Evolutionary conservation across 176 grass and related monocot genomes (phyloP), one percentile per base, ranked within the genome.

Genomic region (Coix lacrymajobi): DNA sequence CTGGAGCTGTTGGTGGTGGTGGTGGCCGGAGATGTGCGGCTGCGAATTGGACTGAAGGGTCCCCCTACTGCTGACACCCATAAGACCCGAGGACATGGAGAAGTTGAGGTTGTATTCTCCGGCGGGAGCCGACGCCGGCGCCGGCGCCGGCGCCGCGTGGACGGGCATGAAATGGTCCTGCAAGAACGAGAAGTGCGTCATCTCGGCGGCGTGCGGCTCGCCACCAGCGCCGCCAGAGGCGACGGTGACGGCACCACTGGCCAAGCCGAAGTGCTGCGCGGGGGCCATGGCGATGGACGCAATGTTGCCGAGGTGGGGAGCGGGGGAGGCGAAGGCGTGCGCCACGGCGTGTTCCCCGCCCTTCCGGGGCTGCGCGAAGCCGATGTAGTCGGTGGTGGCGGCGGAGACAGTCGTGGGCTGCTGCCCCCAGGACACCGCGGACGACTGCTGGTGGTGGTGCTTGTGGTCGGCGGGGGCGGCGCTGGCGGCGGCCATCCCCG

Each of bases 21-120:
- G 91, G 33, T 84, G 77, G 73, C 81, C 73, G 66, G 89, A 85
- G 67, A 91, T 71, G 34, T 90, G 83, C 26, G 89, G 62, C 79
- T 81, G 86, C 60, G 91, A 97, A 97, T 97, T 97, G 94, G 94
- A 97, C 94, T 97, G 94, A 97, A 97, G 94, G 94, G 94, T 88
- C 83, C 94, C 94, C 94, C 94, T 97, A 61, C 79, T 88, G 46
- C 86, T 94, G 89, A 93, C 80, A 56, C 91, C 91, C 69, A 90
- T 71, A 19, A 93, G 75, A 85, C 78, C 88, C n/a, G 94, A 92
- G 73, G 91, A 90, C 64, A 94, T 94, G 71, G 92, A 90, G 89
- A 97, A 90, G 84, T 92, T 90, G 79, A 97, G 90, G 76, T 84
- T 97, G 83, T 97, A 97, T 34, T 94, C 85, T 58, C 62, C 82